phyloP scores from a whole-genome alignment of 352 stramenopile genomes.

The Peronosclerospora sorghi region DNA sequence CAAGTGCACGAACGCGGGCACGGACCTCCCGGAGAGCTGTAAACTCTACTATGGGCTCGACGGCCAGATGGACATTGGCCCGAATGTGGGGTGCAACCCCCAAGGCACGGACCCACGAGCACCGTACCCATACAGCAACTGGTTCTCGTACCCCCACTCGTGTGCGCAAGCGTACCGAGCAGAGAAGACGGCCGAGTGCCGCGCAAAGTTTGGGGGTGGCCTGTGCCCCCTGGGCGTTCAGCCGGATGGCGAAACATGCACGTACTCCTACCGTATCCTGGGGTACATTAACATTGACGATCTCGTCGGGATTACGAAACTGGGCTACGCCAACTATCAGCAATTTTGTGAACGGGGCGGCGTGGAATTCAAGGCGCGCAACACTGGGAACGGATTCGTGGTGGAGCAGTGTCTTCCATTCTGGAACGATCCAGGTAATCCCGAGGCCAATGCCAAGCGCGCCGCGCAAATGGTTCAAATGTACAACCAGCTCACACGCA shows the following conservation, averaged over 20 bases:
- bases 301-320: slow-evolving; percentile 56
- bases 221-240: slow-evolving; percentile 34
- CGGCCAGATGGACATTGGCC: slow-evolving; percentile 34
- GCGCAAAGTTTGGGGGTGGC: slow-evolving; percentile 25
- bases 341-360: slow-evolving; percentile 53
- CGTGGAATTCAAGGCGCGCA: slow-evolving; percentile 38
- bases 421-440: slow-evolving; percentile 41
- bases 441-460: slow-evolving; percentile 40
- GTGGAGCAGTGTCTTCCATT: slow-evolving; percentile 36
- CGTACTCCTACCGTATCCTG: slow-evolving; percentile 54
- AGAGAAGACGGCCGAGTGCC: slow-evolving; percentile 35
- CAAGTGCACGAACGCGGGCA: slow-evolving; percentile 36
- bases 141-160: slow-evolving; percentile 77
- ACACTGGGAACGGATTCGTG: slow-evolving; percentile 19
- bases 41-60: slow-evolving; percentile 42
- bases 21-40: slow-evolving; percentile 29
- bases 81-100: slow-evolving; percentile 35
- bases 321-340: slow-evolving; percentile 42
- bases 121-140: slow-evolving; percentile 70
- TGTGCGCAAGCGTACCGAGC: slow-evolving; percentile 33
- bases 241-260: slow-evolving; percentile 51
- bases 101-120: slow-evolving; percentile 39
- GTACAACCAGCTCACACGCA: slow-evolving; percentile 41
- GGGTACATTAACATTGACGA: slow-evolving; percentile 56
- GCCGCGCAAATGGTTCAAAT: slow-evolving; percentile 30